These are phyloP conservation scores for Cutaneotrichosporon curvatum DNA, from an alignment of 1,284 basidiomycete genomes.

Conservation along the genomic window DNA sequence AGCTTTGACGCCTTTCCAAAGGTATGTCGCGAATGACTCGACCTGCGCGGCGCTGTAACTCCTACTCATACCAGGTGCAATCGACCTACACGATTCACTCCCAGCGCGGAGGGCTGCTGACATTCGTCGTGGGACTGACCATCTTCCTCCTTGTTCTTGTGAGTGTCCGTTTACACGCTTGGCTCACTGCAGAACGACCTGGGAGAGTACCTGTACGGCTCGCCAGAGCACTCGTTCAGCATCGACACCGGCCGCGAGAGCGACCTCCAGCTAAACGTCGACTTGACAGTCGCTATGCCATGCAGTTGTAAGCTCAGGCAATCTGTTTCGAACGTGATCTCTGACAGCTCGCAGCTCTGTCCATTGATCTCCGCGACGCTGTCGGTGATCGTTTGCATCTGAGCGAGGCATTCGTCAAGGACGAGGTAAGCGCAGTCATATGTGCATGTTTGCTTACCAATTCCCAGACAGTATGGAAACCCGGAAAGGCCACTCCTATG, in stretches of 20 bases:
- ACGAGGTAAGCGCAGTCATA: conserved; percentile 57
- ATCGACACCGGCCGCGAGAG: conserved; percentile 62
- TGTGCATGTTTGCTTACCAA: neutral
- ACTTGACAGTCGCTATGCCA: conserved; percentile 84
- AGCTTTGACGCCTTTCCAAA: conserved; percentile 69
- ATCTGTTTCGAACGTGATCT: neutral
- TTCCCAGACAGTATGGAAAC: conserved; percentile 66
- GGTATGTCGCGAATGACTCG: conserved; percentile 29
- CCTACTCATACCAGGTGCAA: too few species aligned
- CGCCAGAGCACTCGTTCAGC: conserved; percentile 76
- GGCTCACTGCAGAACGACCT: conserved; percentile 62
- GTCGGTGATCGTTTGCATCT: conserved; percentile 85
- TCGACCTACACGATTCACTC: conserved; percentile 80
- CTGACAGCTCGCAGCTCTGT: conserved; percentile 55
- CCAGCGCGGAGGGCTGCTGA: conserved; percentile 78
- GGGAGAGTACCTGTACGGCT: conserved; percentile 84
- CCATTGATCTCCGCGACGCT: conserved; percentile 83
- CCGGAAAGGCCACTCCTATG: conserved; percentile 68
- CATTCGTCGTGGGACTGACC: conserved; percentile 65
- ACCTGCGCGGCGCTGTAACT: too few species aligned
- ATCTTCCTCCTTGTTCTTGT: conserved; percentile 50
- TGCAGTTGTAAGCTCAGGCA: conserved; percentile 66
- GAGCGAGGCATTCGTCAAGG: conserved; percentile 73
- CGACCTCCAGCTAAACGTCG: conserved; percentile 75
- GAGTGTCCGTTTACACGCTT: conserved; percentile 2